Evolutionary conservation across 352 stramenopile genomes (phyloP).

Genomic region (Pythium rhizo-oryzae): DNA sequence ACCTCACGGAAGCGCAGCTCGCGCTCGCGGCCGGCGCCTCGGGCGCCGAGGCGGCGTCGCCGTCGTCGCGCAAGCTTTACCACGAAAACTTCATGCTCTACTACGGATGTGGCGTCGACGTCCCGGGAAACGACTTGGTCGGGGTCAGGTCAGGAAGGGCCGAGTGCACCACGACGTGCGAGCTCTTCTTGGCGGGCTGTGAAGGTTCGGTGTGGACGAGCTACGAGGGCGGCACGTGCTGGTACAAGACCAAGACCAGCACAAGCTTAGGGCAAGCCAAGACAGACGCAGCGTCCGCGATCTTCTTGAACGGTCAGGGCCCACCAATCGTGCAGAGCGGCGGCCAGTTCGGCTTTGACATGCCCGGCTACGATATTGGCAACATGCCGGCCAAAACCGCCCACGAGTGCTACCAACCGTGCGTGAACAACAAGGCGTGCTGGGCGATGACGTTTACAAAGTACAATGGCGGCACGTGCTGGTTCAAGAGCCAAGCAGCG

Average conservation of each 20-base stretch:
- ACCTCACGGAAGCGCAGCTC: background rate
- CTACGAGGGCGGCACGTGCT: constrained; percentile 14
- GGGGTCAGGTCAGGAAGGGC: background rate
- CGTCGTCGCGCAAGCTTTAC: background rate
- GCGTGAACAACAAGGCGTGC: background rate
- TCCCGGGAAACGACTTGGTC: background rate
- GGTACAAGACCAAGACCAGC: constrained; percentile 1
- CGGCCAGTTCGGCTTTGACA: background rate
- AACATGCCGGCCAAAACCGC: background rate
- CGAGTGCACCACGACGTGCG: background rate
- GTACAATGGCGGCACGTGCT: constrained; percentile 59
- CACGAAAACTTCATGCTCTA: background rate
- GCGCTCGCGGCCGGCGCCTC: no score
- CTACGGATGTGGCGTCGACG: background rate
- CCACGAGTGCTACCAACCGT: background rate
- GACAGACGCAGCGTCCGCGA: background rate
- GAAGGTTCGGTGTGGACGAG: constrained; percentile 2
- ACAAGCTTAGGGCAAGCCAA: background rate
- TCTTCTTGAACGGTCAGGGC: background rate
- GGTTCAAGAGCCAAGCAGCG: constrained; percentile 43
- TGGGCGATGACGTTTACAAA: constrained; percentile 37
- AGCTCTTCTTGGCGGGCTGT: background rate
- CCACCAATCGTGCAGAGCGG: background rate
- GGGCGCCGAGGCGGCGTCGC: background rate
- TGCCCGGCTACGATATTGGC: constrained; percentile 8